Conservation (phyloP, 164 flowering plant genomes). For the Tetracentron sinense region DNA sequence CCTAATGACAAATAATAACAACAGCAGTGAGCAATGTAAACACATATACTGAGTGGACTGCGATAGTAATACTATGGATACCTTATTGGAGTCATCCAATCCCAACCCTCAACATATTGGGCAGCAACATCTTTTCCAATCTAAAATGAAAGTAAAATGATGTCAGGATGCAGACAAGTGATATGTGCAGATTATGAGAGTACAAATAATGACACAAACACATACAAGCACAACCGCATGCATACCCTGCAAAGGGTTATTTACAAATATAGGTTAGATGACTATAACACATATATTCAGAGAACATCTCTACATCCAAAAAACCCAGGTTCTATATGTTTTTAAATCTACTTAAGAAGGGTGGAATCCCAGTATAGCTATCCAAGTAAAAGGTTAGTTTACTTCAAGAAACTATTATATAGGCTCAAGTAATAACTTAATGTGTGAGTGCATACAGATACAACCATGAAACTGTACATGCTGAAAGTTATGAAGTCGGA, state of each 20-base stretch:
- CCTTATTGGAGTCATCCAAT: conserved; percentile 99
- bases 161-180: conserved; percentile 3
- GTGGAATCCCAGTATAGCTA: background rate
- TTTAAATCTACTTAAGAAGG: background rate
- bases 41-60: conserved; percentile 3
- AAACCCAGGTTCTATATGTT: background rate
- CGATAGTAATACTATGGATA: conserved; percentile 12
- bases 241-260: no score
- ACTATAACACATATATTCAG: background rate
- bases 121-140: conserved; percentile 98
- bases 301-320: background rate
- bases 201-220: background rate
- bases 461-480: background rate
- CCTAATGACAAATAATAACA: background rate
- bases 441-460: no score
- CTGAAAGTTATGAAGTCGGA: no score
- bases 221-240: no score
- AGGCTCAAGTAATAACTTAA: background rate
- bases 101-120: conserved; percentile 99
- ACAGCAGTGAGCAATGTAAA: background rate
- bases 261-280: background rate
- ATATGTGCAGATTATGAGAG: background rate
- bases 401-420: background rate
- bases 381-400: background rate
- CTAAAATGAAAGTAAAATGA: conserved; percentile 32